phyloP scores from a whole-genome alignment of 108 stramenopile genomes.

The Chaetoceros tenuissimus region DNA sequence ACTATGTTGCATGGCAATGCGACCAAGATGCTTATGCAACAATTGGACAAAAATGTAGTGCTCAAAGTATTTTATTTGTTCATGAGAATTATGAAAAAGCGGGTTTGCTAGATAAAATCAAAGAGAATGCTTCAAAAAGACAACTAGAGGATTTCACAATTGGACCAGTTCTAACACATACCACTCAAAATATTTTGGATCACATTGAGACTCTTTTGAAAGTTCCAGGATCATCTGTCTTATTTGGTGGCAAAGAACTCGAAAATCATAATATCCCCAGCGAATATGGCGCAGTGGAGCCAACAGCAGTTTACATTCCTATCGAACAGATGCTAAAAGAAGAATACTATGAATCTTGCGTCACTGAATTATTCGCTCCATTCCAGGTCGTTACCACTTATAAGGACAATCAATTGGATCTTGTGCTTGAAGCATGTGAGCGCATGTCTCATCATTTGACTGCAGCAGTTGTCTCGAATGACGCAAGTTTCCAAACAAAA shows the following conservation, averaged over 20 bases:
- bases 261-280: slow-evolving; percentile 78
- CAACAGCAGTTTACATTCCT: slow-evolving; percentile 95
- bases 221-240: slow-evolving; percentile 80
- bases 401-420: slow-evolving; percentile 61
- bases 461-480: slow-evolving; percentile 95
- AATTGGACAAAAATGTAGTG: slow-evolving; percentile 97
- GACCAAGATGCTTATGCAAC: slow-evolving; percentile 98
- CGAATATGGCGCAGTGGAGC: slow-evolving; percentile 92
- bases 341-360: slow-evolving; percentile 71
- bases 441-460: slow-evolving; percentile 94
- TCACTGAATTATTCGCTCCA: slow-evolving; percentile 93
- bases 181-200: slow-evolving; percentile 73
- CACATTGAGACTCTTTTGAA: slow-evolving; percentile 66
- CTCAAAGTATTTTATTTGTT: slow-evolving; percentile 91
- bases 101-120: slow-evolving; percentile 79
- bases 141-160: slow-evolving; percentile 81
- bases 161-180: slow-evolving; percentile 91
- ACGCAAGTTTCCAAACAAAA: slow-evolving; percentile 70
- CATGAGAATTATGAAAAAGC: slow-evolving; percentile 88
- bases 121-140: slow-evolving; percentile 65
- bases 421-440: slow-evolving; percentile 86
- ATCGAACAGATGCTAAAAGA: slow-evolving; percentile 83
- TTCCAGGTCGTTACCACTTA: slow-evolving; percentile 93
- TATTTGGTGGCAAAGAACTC: slow-evolving; percentile 91
- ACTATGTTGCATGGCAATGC: slow-evolving; percentile 95